Conservation (phyloP, 148 eudicot species). For the Polygonum maritimum region DNA sequence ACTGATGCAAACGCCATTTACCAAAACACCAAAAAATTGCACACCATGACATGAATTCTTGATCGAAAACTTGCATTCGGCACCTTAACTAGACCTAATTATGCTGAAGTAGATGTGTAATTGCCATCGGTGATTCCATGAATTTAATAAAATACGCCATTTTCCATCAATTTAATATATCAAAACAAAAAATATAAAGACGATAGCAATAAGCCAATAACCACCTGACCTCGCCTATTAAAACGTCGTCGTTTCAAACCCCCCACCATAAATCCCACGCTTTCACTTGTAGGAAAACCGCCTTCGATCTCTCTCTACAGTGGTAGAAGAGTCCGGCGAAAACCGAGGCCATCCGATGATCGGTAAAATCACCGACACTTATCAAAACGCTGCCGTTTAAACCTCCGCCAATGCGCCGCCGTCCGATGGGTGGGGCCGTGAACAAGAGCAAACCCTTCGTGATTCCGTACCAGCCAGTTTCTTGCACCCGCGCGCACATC, state of each 20-base stretch:
- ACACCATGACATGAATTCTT: background rate
- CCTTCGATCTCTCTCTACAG: background rate
- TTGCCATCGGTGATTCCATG: background rate
- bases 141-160: no score
- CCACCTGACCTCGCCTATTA: background rate
- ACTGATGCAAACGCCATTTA: background rate
- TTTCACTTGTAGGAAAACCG: background rate
- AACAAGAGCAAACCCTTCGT: conserved; percentile 21
- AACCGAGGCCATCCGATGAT: background rate
- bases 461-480: conserved; percentile 16
- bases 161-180: no score
- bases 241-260: background rate
- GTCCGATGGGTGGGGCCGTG: conserved; percentile 25
- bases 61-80: background rate
- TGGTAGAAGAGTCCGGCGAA: background rate
- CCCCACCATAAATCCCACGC: background rate
- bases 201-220: background rate
- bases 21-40: background rate
- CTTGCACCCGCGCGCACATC: conserved; percentile 76
- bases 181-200: no score
- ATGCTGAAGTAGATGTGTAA: background rate
- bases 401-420: conserved; percentile 7
- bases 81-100: background rate
- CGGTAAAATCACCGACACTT: background rate
- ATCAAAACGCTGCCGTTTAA: background rate